Evolutionary conservation across 2,329 filamentous ascomycete species (phyloP).

Genomic region (Pleurostoma richardsiae): DNA sequence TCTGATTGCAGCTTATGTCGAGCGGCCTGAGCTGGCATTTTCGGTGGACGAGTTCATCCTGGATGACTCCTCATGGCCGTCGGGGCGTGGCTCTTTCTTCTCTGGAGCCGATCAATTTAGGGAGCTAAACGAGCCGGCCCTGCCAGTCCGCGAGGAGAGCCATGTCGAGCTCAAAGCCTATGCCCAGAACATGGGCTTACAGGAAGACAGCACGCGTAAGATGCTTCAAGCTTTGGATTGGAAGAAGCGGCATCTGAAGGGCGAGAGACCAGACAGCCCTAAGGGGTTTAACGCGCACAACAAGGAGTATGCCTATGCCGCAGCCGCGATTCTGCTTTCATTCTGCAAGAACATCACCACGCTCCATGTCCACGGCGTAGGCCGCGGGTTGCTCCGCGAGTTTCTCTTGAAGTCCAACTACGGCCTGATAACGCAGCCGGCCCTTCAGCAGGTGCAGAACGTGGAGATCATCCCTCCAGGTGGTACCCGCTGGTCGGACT

Average conservation of each 20-base stretch:
- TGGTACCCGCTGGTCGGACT: neutral
- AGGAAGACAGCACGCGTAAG: neutral
- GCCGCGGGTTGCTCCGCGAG: neutral
- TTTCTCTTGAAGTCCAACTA: conserved; percentile 1
- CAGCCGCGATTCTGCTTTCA: neutral
- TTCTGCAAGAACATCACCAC: conserved; percentile 1
- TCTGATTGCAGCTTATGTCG: neutral
- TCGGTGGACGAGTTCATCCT: conserved; percentile 1
- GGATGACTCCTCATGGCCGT: neutral
- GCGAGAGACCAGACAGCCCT: neutral
- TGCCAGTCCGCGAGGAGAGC: neutral
- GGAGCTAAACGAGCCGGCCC: neutral
- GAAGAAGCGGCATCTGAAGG: neutral
- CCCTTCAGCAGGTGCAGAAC: neutral
- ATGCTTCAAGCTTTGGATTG: neutral
- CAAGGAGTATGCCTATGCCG: neutral
- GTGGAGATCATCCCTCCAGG: neutral
- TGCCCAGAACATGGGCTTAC: neutral
- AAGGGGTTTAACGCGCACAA: neutral
- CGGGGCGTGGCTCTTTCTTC: neutral
- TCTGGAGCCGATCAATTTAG: neutral
- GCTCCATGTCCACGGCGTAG: neutral
- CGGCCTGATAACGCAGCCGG: neutral
- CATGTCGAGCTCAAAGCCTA: neutral
- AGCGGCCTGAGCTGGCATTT: neutral